A percentile compares a stretch with the other conserved stretches of the same genome.
Evolutionary conservation across 2,329 filamentous ascomycete species (phyloP).

Genomic region (Elsinoe perseae): DNA sequence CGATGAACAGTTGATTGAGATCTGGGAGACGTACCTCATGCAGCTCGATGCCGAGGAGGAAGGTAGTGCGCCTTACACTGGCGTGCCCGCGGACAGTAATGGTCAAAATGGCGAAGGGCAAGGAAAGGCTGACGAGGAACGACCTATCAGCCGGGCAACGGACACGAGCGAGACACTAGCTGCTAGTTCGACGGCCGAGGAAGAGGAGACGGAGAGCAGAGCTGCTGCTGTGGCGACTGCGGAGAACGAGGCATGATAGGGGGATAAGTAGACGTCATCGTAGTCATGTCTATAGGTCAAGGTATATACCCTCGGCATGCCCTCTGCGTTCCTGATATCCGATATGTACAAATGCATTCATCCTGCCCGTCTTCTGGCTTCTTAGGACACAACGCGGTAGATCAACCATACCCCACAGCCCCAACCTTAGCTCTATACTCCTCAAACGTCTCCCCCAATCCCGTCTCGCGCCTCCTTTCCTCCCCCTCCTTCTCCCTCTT

Average conservation of each 20-base stretch:
- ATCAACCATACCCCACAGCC: conserved; percentile 28
- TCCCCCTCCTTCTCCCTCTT: conserved; percentile 24
- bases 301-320: conserved; percentile 9
- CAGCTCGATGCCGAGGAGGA: conserved; percentile 93
- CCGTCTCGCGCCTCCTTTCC: conserved; percentile 24
- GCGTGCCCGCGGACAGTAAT: background rate
- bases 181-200: background rate
- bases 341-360: background rate
- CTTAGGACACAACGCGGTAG: background rate
- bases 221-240: background rate
- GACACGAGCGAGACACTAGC: conserved; percentile 9
- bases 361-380: background rate
- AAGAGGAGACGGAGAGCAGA: background rate
- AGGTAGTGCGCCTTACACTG: conserved; percentile 32
- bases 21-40: conserved; percentile 98
- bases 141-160: conserved; percentile 5
- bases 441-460: conserved; percentile 36
- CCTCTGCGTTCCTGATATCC: background rate
- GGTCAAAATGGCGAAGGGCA: conserved; percentile 5
- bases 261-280: background rate
- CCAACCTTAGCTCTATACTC: conserved; percentile 39
- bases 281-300: conserved; percentile 10
- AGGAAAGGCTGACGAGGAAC: background rate
- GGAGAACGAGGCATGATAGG: background rate
- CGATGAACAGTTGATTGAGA: conserved; percentile 57